Evolutionary conservation across 257 asterid species (phyloP), one percentile per base, ranked within the genome.

Genomic region (Solanum rostratum): DNA sequence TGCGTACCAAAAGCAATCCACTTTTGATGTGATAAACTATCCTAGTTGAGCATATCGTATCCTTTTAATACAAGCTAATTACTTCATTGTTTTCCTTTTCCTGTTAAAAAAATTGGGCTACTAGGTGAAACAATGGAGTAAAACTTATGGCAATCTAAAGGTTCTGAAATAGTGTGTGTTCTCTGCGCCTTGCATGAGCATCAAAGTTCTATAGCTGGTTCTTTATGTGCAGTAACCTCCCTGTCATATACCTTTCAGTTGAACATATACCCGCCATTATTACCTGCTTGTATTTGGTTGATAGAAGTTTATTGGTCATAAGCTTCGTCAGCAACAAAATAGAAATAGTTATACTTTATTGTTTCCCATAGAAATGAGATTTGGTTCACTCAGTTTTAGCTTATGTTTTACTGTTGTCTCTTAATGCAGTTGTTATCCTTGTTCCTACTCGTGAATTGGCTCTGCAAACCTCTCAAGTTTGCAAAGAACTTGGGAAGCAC

Each of bases 401-500:
- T 50, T 49, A 63, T 78, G 63, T 7, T 84, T 50, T 59, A 43
- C 59, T 71, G 49, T 53, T 20, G 79, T 50, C 84, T 84, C 54
- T 46, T 19, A 20, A 71, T 88, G 89, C 96, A 94, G 98, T 89
- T 89, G 95, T 92, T 87, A 93, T 94, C 82, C 94, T 94, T 86
- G 98, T 93, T 68, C 98, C 98, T 27, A 94, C 97, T 0, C 87
- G 97, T 81, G 98, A 94, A 89, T 87, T 94, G 88, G 97, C 98
- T 89, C 98, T 94, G 87, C 98, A 94, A 87, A 93, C 97, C 49
- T 91, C 98, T 50, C 98, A 92, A 91, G 97, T 94, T 69, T 94
- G 97, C 86, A 94, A 94, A 88, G 98, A 94, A 90, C 97, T 95
- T 52, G 98, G 95, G 84, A 95, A 95, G 88, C 94, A 95, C 89